Evolutionary conservation across 2,329 filamentous ascomycete genomes (phyloP), one percentile per base, ranked within the genome.

Genomic region (Pezicula neosporulosa): DNA sequence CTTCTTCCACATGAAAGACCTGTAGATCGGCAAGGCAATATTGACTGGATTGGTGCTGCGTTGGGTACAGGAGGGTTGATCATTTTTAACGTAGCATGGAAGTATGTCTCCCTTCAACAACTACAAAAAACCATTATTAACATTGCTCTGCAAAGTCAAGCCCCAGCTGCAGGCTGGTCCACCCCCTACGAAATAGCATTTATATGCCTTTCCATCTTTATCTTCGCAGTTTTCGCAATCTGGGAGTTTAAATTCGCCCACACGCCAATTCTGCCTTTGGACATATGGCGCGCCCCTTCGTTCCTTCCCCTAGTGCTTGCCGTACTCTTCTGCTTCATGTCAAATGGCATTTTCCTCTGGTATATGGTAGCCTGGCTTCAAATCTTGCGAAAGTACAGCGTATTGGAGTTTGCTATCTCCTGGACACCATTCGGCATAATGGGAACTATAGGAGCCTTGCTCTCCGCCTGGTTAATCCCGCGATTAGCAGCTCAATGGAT

Each of bases 11-110:
- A 28, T 27, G 53, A 53, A 39, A 46, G 36, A 10, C 6, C 49
- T 9, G 48, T 52, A 24, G 67, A 72, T 55, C 56, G 54, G 15
- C 53, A 68, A 18, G 72, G 70, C 2, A 67, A 63, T 21, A 64
- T 73, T 24, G 72, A 75, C 49, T 72, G 64, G 55, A 50, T 71
- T 10, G 77, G 73, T 1, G 68, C 68, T 2, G 61, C 60, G 6
- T 61, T 76, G 4, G 74, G 69, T 1, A 62, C 70, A 1, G 56
- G 63, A 13, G 68, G 69, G 6, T 57, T 78, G n/a, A 61, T 77
- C 1, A 56, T 77, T 0, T 78, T 78, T 51, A 78, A 76, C 48
- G 68, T 80, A 16, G 70, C 70, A 1, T 79, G 75, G 71, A 79
- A 77, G 75, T 77, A 53, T 50, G 54, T 52, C 12, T 3, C 30